Conservation (phyloP, 2,329 filamentous ascomycete genomes). For the Ceratocystis papillata region DNA sequence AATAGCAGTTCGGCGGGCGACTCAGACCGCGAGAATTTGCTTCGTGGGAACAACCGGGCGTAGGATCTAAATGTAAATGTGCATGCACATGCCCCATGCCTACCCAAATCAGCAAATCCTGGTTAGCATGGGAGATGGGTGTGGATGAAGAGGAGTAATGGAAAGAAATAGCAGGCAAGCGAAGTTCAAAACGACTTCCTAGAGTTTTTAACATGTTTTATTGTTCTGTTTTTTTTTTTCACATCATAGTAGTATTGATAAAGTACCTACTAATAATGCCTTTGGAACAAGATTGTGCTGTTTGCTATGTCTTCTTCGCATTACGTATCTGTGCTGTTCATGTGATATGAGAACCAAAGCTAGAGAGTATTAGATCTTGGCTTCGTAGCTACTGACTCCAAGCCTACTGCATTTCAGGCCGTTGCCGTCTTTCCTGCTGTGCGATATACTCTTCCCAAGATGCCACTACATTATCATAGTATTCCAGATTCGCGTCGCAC, state of each 20-base stretch:
- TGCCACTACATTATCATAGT: conserved; percentile 68
- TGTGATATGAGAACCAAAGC: not conserved
- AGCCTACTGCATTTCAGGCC: conserved; percentile 27
- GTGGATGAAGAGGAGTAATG: not conserved
- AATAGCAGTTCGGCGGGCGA: conserved; percentile 36
- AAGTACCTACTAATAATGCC: not conserved
- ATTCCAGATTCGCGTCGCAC: conserved; percentile 74
- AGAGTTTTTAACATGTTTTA: not conserved
- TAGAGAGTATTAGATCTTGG: not conserved
- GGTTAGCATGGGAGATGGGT: not conserved
- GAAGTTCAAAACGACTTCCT: not conserved
- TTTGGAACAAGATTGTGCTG: not conserved
- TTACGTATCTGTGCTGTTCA: conserved; percentile 10
- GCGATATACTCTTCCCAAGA: conserved; percentile 85
- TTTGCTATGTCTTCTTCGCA: not conserved
- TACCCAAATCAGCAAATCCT: not conserved
- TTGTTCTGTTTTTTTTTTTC: not conserved
- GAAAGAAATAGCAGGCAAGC: not conserved
- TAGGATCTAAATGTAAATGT: not conserved
- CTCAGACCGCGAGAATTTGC: conserved; percentile 30
- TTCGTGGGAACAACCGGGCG: conserved; percentile 13
- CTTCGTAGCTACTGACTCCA: not conserved
- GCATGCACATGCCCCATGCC: not conserved
- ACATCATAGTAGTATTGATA: not conserved
- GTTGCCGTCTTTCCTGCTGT: conserved; percentile 57